A percentile compares a stretch with the other conserved stretches of the same genome.
Evolutionary conservation across 179 eudicot species (phyloP).

Genomic region (Gypsophila paniculata): DNA sequence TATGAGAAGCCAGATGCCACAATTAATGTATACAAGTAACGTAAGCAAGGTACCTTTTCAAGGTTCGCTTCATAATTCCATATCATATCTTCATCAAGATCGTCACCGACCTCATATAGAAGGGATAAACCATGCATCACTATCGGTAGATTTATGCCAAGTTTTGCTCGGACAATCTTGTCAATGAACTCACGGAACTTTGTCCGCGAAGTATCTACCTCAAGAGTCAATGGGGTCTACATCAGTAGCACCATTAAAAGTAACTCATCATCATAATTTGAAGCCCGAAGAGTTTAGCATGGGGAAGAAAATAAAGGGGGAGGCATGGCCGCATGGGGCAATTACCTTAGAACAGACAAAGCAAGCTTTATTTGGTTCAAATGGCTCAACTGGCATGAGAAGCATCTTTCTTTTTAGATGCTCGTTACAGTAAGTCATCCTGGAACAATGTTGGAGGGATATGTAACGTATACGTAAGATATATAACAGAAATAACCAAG

Average conservation of each 20-base stretch:
- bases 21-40: constrained; percentile 6
- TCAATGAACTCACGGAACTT: constrained; percentile 82
- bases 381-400: constrained; percentile 95
- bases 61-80: constrained; percentile 86
- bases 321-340: not conserved
- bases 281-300: not conserved
- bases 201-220: constrained; percentile 67
- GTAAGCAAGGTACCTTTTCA: constrained; percentile 58
- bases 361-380: constrained; percentile 79
- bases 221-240: constrained; percentile 82
- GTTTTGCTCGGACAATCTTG: constrained; percentile 73
- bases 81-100: constrained; percentile 74
- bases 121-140: constrained; percentile 72
- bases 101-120: constrained; percentile 92
- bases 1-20: constrained; percentile 10
- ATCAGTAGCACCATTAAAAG: constrained; percentile 22
- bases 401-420: constrained; percentile 85
- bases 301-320: not conserved
- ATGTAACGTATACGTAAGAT: too few relatives aligned
- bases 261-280: not conserved
- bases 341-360: constrained; percentile 88
- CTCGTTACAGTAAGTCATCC: constrained; percentile 94
- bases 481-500: too few relatives aligned
- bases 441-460: constrained; percentile 28
- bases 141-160: constrained; percentile 85